These are phyloP conservation scores for Eimeria nieschulzi DNA, from an alignment of 169 alveolate species.

Conservation along the genomic window DNA sequence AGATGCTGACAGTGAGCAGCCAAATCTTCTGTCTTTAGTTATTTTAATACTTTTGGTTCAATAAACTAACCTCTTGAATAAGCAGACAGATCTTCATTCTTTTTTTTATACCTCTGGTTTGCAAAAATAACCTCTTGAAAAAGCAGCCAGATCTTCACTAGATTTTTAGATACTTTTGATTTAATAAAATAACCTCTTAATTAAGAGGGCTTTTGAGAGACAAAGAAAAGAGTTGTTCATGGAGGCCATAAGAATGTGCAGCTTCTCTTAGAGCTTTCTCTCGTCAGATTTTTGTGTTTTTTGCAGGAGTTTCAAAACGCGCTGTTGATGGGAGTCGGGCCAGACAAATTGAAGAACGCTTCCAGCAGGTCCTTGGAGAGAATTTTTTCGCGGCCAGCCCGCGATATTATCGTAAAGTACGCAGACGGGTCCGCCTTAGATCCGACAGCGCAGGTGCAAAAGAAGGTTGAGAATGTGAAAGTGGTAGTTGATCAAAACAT, in stretches of 20 bases:
- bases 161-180: too few relatives aligned
- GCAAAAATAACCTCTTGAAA: neutral
- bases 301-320: constrained; percentile 21
- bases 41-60: neutral
- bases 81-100: neutral
- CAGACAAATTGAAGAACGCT: neutral
- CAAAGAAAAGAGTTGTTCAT: neutral
- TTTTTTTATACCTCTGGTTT: neutral
- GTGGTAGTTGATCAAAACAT: constrained; percentile 11
- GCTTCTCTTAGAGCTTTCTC: neutral
- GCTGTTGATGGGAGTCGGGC: neutral
- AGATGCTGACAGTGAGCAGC: constrained; percentile 1
- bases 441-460: constrained; percentile 28
- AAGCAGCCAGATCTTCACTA: neutral
- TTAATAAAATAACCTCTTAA: too few relatives aligned
- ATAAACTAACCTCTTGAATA: neutral
- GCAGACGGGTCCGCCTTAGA: neutral
- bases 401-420: constrained; percentile 21
- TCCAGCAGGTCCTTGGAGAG: neutral
- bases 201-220: neutral
- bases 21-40: neutral
- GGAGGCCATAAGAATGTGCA: neutral
- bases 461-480: constrained; percentile 50
- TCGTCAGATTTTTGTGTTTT: neutral
- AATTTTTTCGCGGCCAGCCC: neutral